Conservation (phyloP, 345 rosid genomes). For the Linum trigynum region DNA sequence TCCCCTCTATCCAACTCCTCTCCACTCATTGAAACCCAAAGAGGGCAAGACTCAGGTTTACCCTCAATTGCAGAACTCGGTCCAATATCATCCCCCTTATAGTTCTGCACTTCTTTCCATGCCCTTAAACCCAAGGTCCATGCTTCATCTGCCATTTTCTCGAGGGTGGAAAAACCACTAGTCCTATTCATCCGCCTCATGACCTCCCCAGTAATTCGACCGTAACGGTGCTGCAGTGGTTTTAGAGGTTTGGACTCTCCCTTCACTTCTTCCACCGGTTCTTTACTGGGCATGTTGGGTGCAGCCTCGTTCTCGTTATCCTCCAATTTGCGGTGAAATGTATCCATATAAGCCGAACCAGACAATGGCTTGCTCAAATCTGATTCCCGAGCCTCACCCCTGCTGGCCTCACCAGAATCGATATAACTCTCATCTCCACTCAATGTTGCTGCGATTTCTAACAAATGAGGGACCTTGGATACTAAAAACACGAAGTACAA, state of each 20-base stretch:
- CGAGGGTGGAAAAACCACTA: slow-evolving; percentile 45
- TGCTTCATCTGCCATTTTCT: slow-evolving; percentile 90
- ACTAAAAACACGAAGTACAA: slow-evolving; percentile 70
- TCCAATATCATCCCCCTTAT: slow-evolving; percentile 34
- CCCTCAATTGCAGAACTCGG: slow-evolving; percentile 34
- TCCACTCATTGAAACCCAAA: slow-evolving; percentile 65
- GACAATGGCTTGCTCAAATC: slow-evolving; percentile 47
- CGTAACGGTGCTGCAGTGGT: slow-evolving; percentile 54
- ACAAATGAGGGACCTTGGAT: slow-evolving; percentile 70
- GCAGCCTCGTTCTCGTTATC: slow-evolving; percentile 44
- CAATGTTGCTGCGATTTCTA: slow-evolving; percentile 55
- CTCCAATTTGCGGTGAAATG: slow-evolving; percentile 58
- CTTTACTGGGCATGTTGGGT: slow-evolving; percentile 48
- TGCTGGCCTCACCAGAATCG: slow-evolving; percentile 38
- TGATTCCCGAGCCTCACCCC: slow-evolving; percentile 32
- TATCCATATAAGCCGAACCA: slow-evolving; percentile 54
- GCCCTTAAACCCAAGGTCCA: slow-evolving; percentile 87
- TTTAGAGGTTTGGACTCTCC: slow-evolving; percentile 29
- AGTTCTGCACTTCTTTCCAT: slow-evolving; percentile 68
- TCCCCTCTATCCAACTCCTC: slow-evolving; percentile 61
- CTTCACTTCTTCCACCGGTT: slow-evolving; percentile 31
- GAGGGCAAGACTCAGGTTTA: slow-evolving; percentile 59
- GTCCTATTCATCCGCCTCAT: slow-evolving; percentile 66
- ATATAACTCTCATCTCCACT: slow-evolving; percentile 57
- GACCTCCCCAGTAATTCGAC: slow-evolving; percentile 67